Evolutionary conservation across 495 filamentous ascomycete genomes (phyloP), one percentile per base, ranked within the genome.

Genomic region (Hypomontagnella monticulosa): DNA sequence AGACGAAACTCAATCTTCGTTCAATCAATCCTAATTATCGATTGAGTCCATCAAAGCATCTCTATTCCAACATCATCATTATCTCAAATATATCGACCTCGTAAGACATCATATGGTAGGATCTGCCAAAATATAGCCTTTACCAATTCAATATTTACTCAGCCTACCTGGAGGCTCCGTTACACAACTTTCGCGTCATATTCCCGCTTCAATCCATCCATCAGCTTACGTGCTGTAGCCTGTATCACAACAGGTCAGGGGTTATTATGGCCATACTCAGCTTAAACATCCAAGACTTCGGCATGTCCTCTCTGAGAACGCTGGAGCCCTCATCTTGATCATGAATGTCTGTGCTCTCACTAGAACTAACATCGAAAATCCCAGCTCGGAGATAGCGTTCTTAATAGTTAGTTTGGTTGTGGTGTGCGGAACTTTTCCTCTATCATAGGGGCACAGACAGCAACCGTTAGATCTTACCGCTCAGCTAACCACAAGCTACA

Each of bases 111-210:
- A 50, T 33, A 30, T 15, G n/a, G 1, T 46, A 46, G 18, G 16
- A 46, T 16, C 4, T 20, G 3, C 42, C 23, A 27, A 6, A 6
- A 27, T 6, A 27, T 27, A n/a, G n/a, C n/a, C n/a, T 6, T 27
- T 27, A 2, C 6, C 23, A 27, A n/a, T n/a, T 27, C 23, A 27
- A 27, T 27, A 27, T 27, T 27, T 27, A 3, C 23, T 27, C 23
- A 27, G 23, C 2, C 2, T 2, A 27, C 3, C 6, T 27, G 41
- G 37, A 37, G 12, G 37, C 12, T 2, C 9, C n/a, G 50, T 54
- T 30, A 54, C 50, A 54, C 50, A 36, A 19, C 50, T 41, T 42
- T 37, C 41, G 14, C 37, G 40, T 41, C 7, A 54, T 27, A 27
- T 27, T 27, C 23, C 23, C 23, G 23, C 23, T 27, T 27, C 23